Evolutionary conservation across 2,329 filamentous ascomycete genomes (phyloP), one percentile per base, ranked within the genome.

Genomic region (Epichloe gansuensis): DNA sequence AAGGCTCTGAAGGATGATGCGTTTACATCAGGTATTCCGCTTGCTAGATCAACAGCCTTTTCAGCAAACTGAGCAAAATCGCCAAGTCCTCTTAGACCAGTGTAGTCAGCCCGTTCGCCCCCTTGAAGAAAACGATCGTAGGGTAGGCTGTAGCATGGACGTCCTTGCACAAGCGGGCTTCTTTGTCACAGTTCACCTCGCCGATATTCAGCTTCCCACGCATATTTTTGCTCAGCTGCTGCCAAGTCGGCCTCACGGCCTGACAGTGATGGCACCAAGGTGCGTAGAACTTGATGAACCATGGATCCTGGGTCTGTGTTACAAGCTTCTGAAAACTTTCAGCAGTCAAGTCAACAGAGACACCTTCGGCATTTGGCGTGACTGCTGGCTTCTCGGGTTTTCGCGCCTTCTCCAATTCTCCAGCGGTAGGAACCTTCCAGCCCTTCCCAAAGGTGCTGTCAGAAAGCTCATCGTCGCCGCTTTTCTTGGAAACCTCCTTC

Each of bases 201-300:
- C 91, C 93, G 62, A 98, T 77, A 64, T 97, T 96, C 54, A 98
- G 80, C 58, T 81, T 83, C 44, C 86, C 87, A 68, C 90, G 82
- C 88, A 96, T 93, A 63, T 91, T 88, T 65, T 91, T 90, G 45
- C 87, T 87, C 69, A 98, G 81, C 62, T 91, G 86, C 56, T 82
- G 75, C 93, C 93, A 98, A 58, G 83, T 90, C 3, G 93, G 87
- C 38, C 86, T 88, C 77, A 98, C 82, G 39, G 88, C 88, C 70
- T 95, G 88, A 69, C 94, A 98, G 70, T 98, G 93, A 60, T 84
- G 82, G 68, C 93, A 98, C 93, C 91, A 97, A 5, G 93, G 94
- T 17, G 89, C 91, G 67, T 96, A 97, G 67, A 98, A 97, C 69
- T 98, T 98, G 75, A 98, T 83, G 65, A 98, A 96, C 93, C 93